A percentile compares a stretch with the other conserved stretches of the same genome.
Evolutionary conservation across 139 green algal species (phyloP).

Genomic region (Chlamydomonas eustigma): DNA sequence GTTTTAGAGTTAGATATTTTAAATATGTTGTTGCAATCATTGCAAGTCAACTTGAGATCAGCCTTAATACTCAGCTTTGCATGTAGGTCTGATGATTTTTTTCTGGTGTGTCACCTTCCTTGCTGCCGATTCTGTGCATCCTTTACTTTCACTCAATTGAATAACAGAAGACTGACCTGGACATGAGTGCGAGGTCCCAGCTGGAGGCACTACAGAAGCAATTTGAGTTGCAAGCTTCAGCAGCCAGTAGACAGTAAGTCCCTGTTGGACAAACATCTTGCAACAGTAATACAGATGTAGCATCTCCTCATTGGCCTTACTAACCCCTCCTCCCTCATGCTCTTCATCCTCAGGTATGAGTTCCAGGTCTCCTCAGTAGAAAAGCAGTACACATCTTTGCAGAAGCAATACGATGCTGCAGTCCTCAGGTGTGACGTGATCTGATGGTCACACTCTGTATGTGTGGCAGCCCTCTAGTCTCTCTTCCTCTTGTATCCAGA

Average conservation of each 20-base stretch:
- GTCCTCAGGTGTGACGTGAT: background rate
- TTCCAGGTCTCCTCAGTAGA: background rate
- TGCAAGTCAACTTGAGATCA: too few relatives aligned
- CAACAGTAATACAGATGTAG: background rate
- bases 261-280: too few relatives aligned
- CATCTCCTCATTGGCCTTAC: background rate
- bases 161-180: background rate
- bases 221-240: background rate
- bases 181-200: background rate
- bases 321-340: background rate
- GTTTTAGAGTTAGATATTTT: too few relatives aligned
- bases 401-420: constrained; percentile 6
- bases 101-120: too few relatives aligned
- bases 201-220: constrained; percentile 12
- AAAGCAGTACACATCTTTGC: constrained; percentile 11
- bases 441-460: background rate
- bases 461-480: background rate
- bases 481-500: too few relatives aligned
- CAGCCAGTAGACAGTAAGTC: constrained; percentile 1
- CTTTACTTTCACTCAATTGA: constrained; percentile 4
- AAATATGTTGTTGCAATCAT: too few relatives aligned
- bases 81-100: too few relatives aligned
- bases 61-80: too few relatives aligned
- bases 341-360: background rate
- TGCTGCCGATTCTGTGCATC: too few relatives aligned